A percentile compares a stretch with the other conserved stretches of the same genome.
Evolutionary conservation across 2,329 filamentous ascomycete species (phyloP).

Genomic region (Verticillium albo-atrum): DNA sequence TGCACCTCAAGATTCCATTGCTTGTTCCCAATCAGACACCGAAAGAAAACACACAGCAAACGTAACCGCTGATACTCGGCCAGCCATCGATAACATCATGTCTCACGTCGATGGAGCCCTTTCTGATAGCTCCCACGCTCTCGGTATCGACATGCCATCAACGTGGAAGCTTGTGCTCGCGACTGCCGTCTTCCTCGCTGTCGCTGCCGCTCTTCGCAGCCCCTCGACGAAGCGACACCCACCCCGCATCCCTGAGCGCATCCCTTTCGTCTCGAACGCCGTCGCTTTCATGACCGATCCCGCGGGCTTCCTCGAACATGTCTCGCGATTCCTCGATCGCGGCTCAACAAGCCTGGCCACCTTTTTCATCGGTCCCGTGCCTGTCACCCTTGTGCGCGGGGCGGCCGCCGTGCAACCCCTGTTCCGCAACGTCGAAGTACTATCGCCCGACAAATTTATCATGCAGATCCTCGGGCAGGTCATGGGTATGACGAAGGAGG

Average conservation of each 20-base stretch:
- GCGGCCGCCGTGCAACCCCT: conserved; percentile 11
- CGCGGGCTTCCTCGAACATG: conserved; percentile 7
- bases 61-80: too few species aligned
- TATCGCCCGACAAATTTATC: not conserved
- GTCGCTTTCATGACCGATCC: conserved; percentile 12
- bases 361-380: conserved; percentile 8
- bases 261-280: conserved; percentile 14
- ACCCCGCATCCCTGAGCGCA: conserved; percentile 5
- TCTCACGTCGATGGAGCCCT: too few species aligned
- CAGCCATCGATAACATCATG: too few species aligned
- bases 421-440: not conserved
- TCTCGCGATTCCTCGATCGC: not conserved
- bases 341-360: conserved; percentile 5
- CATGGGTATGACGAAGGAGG: conserved; percentile 9
- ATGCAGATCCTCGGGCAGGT: conserved; percentile 5
- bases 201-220: not conserved
- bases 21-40: too few species aligned
- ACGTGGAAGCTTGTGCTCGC: not conserved
- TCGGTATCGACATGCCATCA: not conserved
- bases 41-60: too few species aligned
- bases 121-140: too few species aligned
- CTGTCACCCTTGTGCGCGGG: conserved; percentile 11
- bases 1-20: too few species aligned
- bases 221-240: not conserved
- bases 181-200: not conserved